Evolutionary conservation across 441 rosid species (phyloP).

Genomic region (Erodium moschatum): DNA sequence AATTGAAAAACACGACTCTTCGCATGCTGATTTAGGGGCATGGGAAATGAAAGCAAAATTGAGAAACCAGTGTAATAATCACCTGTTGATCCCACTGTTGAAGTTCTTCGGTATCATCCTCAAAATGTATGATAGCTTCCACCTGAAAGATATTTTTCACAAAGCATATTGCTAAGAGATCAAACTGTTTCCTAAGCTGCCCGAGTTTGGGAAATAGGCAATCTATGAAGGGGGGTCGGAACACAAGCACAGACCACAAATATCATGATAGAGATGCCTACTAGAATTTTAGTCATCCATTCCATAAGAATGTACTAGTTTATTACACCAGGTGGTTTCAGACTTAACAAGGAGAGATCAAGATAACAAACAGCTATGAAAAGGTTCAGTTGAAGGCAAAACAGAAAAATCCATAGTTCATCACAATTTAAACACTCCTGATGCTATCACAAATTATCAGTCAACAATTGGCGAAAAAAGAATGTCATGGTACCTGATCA

Average conservation of each 20-base stretch:
- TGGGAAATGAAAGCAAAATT: not conserved
- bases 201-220: not conserved
- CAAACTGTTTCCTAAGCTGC: not conserved
- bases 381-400: not conserved
- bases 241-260: not conserved
- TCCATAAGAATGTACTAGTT: not conserved
- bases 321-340: not conserved
- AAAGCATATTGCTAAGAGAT: not conserved
- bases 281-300: not conserved
- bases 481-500: constrained; percentile 58
- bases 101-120: constrained; percentile 89
- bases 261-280: not conserved
- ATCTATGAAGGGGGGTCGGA: not conserved
- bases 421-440: too few relatives aligned
- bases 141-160: constrained; percentile 37
- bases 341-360: not conserved
- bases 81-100: constrained; percentile 99
- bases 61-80: not conserved
- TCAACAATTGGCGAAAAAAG: not conserved
- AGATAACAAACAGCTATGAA: not conserved
- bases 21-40: not conserved
- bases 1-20: not conserved
- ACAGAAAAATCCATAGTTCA: not conserved
- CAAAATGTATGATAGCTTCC: constrained; percentile 94
- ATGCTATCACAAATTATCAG: not conserved